phyloP scores from a whole-genome alignment of 208 protist genomes.

The Acanthamoeba castellanii region DNA sequence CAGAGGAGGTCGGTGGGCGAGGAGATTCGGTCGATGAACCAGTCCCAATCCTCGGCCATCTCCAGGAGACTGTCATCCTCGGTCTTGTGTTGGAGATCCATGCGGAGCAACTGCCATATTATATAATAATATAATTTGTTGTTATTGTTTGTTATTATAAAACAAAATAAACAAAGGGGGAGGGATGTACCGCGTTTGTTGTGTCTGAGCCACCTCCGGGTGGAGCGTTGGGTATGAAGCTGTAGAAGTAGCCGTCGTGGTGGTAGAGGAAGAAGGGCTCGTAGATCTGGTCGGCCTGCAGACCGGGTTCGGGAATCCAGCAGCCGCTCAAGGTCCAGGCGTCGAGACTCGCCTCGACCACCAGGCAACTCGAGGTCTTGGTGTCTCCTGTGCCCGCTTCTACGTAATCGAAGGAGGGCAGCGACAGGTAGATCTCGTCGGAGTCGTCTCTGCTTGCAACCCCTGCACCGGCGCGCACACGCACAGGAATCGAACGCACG shows the following conservation, averaged over 20 bases:
- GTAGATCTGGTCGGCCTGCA: background rate
- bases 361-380: background rate
- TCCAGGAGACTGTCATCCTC: background rate
- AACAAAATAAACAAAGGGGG: too few relatives aligned
- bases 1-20: constrained; percentile 23
- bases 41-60: background rate
- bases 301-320: background rate
- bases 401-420: background rate
- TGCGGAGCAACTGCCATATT: background rate
- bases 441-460: background rate
- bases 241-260: background rate
- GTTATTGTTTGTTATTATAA: too few relatives aligned
- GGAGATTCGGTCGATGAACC: background rate
- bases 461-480: background rate
- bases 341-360: background rate
- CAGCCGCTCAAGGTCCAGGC: background rate
- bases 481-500: too few relatives aligned
- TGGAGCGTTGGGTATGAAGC: background rate
- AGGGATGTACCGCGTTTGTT: background rate
- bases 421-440: background rate
- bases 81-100: too few relatives aligned
- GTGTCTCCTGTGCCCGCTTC: background rate
- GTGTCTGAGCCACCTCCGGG: background rate
- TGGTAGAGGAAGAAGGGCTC: constrained; percentile 23
- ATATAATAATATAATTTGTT: too few relatives aligned